phyloP scores from a whole-genome alignment of 345 rosid genomes.

The Salix caprea region DNA sequence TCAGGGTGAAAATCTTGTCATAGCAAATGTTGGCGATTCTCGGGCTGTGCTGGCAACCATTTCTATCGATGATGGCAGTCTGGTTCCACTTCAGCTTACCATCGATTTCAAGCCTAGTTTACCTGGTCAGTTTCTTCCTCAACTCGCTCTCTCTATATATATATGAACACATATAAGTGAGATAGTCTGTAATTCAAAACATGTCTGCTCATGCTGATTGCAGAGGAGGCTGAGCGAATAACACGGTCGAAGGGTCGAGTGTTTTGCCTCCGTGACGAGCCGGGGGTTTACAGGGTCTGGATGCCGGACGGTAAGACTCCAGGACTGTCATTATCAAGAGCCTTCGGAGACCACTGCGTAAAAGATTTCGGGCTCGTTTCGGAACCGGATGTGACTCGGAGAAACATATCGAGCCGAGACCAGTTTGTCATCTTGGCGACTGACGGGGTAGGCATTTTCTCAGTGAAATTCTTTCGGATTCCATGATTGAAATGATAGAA shows the following conservation, averaged over 20 bases:
- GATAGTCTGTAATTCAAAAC: too few relatives aligned
- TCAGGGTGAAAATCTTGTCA: slow-evolving; percentile 58
- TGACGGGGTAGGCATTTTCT: slow-evolving; percentile 53
- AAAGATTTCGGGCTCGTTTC: slow-evolving; percentile 85
- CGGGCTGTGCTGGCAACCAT: slow-evolving; percentile 73
- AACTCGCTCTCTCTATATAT: too few relatives aligned
- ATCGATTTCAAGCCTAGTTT: slow-evolving; percentile 80
- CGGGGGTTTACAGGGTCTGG: slow-evolving; percentile 76
- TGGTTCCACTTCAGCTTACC: slow-evolving; percentile 73
- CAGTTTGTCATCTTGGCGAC: slow-evolving; percentile 75
- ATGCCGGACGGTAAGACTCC: slow-evolving; percentile 55
- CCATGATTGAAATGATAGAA: too few relatives aligned
- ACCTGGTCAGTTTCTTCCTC: slow-evolving; percentile 37
- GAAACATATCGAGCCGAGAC: slow-evolving; percentile 52
- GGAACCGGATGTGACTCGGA: slow-evolving; percentile 61
- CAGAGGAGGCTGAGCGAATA: slow-evolving; percentile 87
- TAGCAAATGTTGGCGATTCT: slow-evolving; percentile 83
- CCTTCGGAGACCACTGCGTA: slow-evolving; percentile 78
- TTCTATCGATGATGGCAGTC: slow-evolving; percentile 37
- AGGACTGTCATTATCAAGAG: slow-evolving; percentile 86
- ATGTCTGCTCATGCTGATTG: not conserved
- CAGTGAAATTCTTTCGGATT: not conserved
- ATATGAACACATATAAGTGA: too few relatives aligned
- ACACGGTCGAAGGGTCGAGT: slow-evolving; percentile 61
- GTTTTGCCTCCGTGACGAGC: slow-evolving; percentile 66